phyloP scores from a whole-genome alignment of 2,329 filamentous ascomycete species.

The Plectosphaerella sp. region DNA sequence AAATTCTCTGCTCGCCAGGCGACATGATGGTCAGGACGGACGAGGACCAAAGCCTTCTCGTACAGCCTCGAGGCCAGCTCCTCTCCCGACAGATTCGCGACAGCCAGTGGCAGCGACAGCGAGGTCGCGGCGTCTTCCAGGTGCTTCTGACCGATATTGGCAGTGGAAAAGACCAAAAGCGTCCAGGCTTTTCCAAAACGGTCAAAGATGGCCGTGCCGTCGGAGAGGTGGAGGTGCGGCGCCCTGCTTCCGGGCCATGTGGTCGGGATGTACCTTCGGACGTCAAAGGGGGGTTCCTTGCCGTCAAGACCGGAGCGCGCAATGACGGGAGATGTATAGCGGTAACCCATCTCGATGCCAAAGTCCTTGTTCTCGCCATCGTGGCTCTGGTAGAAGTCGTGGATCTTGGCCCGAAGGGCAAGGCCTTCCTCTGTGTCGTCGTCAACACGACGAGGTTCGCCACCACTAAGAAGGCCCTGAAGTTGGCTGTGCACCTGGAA shows the following conservation, averaged over 20 bases:
- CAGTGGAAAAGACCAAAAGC: not conserved
- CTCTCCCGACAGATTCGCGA: not conserved
- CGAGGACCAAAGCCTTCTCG: not conserved
- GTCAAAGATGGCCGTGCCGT: not conserved
- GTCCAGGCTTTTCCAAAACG: not conserved
- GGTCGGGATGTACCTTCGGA: not conserved
- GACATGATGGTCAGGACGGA: not conserved
- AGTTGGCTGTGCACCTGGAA: not conserved
- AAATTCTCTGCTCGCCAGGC: not conserved
- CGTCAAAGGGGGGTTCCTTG: not conserved
- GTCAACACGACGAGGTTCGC: not conserved
- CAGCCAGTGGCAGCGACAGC: not conserved
- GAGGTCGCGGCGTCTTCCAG: not conserved
- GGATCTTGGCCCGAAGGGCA: not conserved
- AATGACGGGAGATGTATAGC: slow-evolving; percentile 18
- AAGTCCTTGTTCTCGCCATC: slow-evolving; percentile 20
- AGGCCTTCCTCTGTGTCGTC: not conserved
- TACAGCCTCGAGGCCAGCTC: not conserved
- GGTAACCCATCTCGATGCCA: slow-evolving; percentile 22
- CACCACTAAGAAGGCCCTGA: not conserved
- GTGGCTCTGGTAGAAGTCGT: slow-evolving; percentile 3
- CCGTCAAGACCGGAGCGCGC: not conserved
- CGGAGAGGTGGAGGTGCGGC: not conserved
- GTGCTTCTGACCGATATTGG: not conserved
- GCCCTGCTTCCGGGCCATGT: not conserved